These are phyloP conservation scores for Madurella fahalii DNA, from an alignment of 2,329 filamentous ascomycete genomes.

Conservation along the genomic window DNA sequence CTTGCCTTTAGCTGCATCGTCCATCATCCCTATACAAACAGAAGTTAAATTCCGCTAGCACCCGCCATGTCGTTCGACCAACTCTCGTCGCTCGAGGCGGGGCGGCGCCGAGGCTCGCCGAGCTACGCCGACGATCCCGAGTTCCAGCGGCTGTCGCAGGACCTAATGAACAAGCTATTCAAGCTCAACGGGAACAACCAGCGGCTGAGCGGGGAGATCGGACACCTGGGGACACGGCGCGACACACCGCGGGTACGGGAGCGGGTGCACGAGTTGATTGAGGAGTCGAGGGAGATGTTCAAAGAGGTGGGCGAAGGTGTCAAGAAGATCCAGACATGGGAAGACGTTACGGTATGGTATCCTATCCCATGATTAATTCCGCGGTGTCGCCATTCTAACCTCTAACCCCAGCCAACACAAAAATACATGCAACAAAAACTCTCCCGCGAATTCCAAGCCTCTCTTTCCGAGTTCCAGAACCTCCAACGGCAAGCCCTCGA, in stretches of 20 bases:
- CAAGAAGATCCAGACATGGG: slow-evolving; percentile 87
- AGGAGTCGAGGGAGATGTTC: slow-evolving; percentile 82
- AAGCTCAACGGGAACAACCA: slow-evolving; percentile 83
- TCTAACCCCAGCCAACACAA: slow-evolving; percentile 69
- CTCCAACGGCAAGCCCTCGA: slow-evolving; percentile 89
- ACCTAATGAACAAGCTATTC: slow-evolving; percentile 85
- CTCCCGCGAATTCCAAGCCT: slow-evolving; percentile 85
- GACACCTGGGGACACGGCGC: slow-evolving; percentile 79
- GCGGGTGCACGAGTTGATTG: slow-evolving; percentile 79
- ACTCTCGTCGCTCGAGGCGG: slow-evolving; percentile 75
- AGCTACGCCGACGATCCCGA: slow-evolving; percentile 88
- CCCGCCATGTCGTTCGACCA: slow-evolving; percentile 83
- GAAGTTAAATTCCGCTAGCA: background rate
- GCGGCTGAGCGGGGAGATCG: slow-evolving; percentile 77
- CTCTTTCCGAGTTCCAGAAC: slow-evolving; percentile 84
- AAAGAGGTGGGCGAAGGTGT: slow-evolving; percentile 89
- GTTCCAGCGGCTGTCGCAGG: slow-evolving; percentile 77
- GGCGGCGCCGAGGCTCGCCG: slow-evolving; percentile 64
- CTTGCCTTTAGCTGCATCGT: background rate
- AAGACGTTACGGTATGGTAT: slow-evolving; percentile 67
- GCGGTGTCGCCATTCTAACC: slow-evolving; percentile 2
- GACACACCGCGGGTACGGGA: slow-evolving; percentile 90
- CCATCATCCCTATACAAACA: background rate
- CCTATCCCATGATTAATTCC: no score
- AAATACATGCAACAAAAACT: slow-evolving; percentile 96